Evolutionary conservation across 106 monocot species (phyloP), one percentile per base, ranked within the genome.

Genomic region (Hemerocallis citrina): DNA sequence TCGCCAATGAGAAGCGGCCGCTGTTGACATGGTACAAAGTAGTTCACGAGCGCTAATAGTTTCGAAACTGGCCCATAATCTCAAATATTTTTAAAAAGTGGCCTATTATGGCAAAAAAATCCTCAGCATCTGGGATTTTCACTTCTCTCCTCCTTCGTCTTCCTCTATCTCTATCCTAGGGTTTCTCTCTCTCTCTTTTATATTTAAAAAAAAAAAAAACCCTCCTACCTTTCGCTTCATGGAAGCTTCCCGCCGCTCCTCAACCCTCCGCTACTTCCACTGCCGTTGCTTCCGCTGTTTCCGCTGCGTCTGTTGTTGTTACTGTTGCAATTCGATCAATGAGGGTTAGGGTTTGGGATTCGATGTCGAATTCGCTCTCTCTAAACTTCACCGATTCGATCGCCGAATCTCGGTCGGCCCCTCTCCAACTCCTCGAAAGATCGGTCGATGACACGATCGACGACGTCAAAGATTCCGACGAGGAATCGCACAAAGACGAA

Each of bases 361-460:
- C 71, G 21, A 23, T 64, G n/a, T 63, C 29, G 1, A 51, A 61
- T 31, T 59, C 40, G 22, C 66, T 81, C 42, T 72, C 81, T 36
- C 51, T 72, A 6, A 72, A 72, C 10, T 72, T 75, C 59, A 71
- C 62, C 13, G 60, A 73, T 48, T 35, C 58, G 34, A 47, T 62
- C 40, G 35, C 35, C 15, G 27, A 79, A 69, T 52, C 34, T n/a
- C 74, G 64, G 13, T 54, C 70, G 17, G 7, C 72, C 25, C 70
- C 83, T 12, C 57, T 78, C 1, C 77, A 78, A 45, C 66, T 78
- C 3, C 62, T 83, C 33, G 67, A 78, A 9, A 71, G 74, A 77
- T 30, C 48, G 48, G 13, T 31, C 48, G 59, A 68, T n/a, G 61
- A 19, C 19, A 10, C 69, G 16, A 39, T 45, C 7, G 69, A 52